These are phyloP conservation scores for Globisporangium nunn DNA, from an alignment of 352 stramenopile genomes.

Conservation along the genomic window DNA sequence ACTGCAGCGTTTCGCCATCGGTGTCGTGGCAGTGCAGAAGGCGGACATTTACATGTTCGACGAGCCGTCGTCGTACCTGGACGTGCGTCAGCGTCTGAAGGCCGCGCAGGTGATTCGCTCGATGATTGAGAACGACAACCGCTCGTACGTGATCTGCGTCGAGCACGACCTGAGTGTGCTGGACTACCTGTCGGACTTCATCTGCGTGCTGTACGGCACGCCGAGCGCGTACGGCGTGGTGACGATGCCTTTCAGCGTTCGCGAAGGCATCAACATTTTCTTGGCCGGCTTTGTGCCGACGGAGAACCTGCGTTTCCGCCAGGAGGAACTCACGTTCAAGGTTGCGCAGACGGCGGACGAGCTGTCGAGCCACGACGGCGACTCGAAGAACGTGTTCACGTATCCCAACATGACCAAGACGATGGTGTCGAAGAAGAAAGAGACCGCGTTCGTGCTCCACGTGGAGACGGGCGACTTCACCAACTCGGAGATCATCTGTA, in stretches of 20 bases:
- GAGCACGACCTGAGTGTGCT: constrained; percentile 99
- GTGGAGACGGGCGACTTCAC: constrained; percentile 97
- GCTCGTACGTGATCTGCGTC: constrained; percentile 97
- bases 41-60: constrained; percentile 99
- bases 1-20: constrained; percentile 99
- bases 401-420: constrained; percentile 99
- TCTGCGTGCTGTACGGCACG: constrained; percentile 98
- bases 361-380: constrained; percentile 75
- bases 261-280: constrained; percentile 99
- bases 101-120: constrained; percentile 97
- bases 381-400: constrained; percentile 88
- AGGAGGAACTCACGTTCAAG: constrained; percentile 99
- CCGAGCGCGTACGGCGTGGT: constrained; percentile 99
- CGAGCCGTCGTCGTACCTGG: constrained; percentile 98
- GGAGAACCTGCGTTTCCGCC: constrained; percentile 99
- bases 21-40: constrained; percentile 91
- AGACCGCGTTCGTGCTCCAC: constrained; percentile 96
- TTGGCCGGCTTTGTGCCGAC: constrained; percentile 98
- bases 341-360: constrained; percentile 92
- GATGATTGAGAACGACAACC: constrained; percentile 87
- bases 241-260: constrained; percentile 99
- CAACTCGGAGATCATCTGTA: constrained; percentile 99
- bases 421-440: constrained; percentile 90
- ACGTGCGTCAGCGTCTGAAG: constrained; percentile 98
- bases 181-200: constrained; percentile 99